These are phyloP conservation scores for Prillingera fragicola DNA, from an alignment of 1,284 basidiomycete genomes.

Conservation along the genomic window DNA sequence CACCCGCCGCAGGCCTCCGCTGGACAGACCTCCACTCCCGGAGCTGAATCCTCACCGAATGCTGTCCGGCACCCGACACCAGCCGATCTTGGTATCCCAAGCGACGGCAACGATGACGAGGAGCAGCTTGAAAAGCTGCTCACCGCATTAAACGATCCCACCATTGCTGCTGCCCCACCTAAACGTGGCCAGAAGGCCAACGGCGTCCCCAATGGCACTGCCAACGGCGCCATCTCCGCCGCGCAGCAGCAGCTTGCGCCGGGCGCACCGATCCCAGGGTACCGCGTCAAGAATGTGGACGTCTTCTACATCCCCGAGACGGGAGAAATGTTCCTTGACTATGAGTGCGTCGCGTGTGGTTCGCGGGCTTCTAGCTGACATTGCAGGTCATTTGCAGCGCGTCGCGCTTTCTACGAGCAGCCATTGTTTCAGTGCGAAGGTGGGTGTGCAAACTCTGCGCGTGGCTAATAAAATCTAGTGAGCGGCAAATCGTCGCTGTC, in stretches of 20 bases:
- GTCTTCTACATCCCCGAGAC: constrained; percentile 87
- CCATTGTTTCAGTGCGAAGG: constrained; percentile 53
- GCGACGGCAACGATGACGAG: constrained; percentile 38
- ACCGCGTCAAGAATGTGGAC: constrained; percentile 48
- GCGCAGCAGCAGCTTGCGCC: background rate
- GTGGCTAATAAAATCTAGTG: constrained; percentile 50
- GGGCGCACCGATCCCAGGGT: background rate
- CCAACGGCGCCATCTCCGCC: background rate
- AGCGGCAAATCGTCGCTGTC: constrained; percentile 87
- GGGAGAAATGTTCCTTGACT: constrained; percentile 90
- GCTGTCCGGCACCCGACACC: constrained; percentile 4
- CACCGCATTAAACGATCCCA: constrained; percentile 19
- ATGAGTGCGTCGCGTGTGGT: constrained; percentile 62
- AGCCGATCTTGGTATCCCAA: constrained; percentile 15
- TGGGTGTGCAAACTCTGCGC: constrained; percentile 8
- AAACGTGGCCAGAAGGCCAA: constrained; percentile 7
- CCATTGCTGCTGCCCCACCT: constrained; percentile 1
- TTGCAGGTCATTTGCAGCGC: constrained; percentile 73
- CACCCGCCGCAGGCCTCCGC: constrained; percentile 1
- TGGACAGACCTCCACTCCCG: constrained; percentile 3
- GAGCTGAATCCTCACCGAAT: constrained; percentile 2
- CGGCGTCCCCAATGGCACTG: constrained; percentile 13
- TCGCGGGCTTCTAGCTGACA: constrained; percentile 11
- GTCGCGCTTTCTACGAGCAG: constrained; percentile 88
- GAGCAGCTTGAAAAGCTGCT: constrained; percentile 37